Evolutionary conservation across 2,329 filamentous ascomycete genomes (phyloP).

Genomic region (Alternaria sp.): DNA sequence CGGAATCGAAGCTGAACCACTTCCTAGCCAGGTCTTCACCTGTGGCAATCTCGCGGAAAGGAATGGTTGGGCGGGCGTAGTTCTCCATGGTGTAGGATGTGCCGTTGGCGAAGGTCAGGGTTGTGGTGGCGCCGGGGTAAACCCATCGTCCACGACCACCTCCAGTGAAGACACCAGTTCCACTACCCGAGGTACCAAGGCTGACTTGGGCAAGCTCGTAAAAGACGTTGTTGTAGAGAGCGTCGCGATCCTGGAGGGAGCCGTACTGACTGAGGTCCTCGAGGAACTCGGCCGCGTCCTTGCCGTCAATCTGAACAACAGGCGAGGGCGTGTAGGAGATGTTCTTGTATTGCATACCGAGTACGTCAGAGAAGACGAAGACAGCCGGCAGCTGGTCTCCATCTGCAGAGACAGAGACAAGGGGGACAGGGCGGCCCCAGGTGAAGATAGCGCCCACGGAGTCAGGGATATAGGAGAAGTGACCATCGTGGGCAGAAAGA

Average conservation of each 20-base stretch:
- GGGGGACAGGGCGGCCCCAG: slow-evolving; percentile 55
- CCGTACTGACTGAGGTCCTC: slow-evolving; percentile 56
- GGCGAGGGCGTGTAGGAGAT: slow-evolving; percentile 56
- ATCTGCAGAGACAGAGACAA: slow-evolving; percentile 68
- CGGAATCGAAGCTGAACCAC: slow-evolving; percentile 43
- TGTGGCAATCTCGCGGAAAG: slow-evolving; percentile 49
- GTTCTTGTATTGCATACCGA: slow-evolving; percentile 52
- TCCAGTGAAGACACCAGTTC: slow-evolving; percentile 52
- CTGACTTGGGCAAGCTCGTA: slow-evolving; percentile 54
- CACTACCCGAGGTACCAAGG: slow-evolving; percentile 49
- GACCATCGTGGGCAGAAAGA: slow-evolving; percentile 67
- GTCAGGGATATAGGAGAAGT: slow-evolving; percentile 64
- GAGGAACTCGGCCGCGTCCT: slow-evolving; percentile 58
- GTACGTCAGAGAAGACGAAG: slow-evolving; percentile 59
- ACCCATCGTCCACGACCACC: slow-evolving; percentile 53
- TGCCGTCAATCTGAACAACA: slow-evolving; percentile 63
- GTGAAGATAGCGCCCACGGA: slow-evolving; percentile 58
- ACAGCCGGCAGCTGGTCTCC: slow-evolving; percentile 65
- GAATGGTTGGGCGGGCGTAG: slow-evolving; percentile 48
- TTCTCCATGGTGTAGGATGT: slow-evolving; percentile 50
- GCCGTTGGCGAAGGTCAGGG: slow-evolving; percentile 55
- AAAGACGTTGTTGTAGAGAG: slow-evolving; percentile 61
- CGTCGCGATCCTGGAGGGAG: slow-evolving; percentile 62
- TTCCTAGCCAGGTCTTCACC: slow-evolving; percentile 50
- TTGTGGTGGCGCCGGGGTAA: slow-evolving; percentile 53